These are phyloP conservation scores for Blastomyces percursus DNA, from an alignment of 2,329 filamentous ascomycete genomes.

Conservation along the genomic window DNA sequence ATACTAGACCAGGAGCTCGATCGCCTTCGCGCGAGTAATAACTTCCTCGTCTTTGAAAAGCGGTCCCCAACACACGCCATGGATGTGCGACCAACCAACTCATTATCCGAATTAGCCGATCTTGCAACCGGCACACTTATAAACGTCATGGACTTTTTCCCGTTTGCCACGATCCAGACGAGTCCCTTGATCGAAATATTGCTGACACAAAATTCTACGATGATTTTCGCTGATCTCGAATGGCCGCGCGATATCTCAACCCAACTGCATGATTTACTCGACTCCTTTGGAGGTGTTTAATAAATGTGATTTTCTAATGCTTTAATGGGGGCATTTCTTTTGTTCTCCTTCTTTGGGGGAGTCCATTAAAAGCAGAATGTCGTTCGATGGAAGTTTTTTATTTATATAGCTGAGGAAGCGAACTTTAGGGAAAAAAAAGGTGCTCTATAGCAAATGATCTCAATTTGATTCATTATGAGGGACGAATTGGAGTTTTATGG, in stretches of 20 bases:
- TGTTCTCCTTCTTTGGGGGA: not conserved
- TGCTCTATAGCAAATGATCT: not conserved
- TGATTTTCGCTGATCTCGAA: constrained; percentile 6
- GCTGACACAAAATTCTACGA: constrained; percentile 12
- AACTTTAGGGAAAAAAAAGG: not conserved
- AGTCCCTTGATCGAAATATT: constrained; percentile 21
- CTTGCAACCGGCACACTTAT: constrained; percentile 14
- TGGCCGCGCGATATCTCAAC: constrained; percentile 5
- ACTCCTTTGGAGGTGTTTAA: constrained; percentile 3
- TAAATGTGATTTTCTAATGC: not conserved
- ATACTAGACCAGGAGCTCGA: constrained; percentile 27
- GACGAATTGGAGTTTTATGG: not conserved
- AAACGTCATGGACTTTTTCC: constrained; percentile 28
- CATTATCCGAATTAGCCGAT: constrained; percentile 7
- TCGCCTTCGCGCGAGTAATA: constrained; percentile 16
- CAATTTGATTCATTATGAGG: not conserved
- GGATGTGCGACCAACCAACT: constrained; percentile 12
- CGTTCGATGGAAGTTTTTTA: not conserved
- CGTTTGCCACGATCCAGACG: constrained; percentile 26
- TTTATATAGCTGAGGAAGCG: not conserved
- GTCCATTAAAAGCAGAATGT: not conserved
- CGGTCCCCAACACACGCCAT: constrained; percentile 11
- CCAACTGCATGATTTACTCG: constrained; percentile 2
- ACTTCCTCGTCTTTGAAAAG: constrained; percentile 7
- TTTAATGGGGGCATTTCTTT: not conserved